phyloP scores from a whole-genome alignment of 768 basidiomycete genomes.

The Kwoniella dejecticola region DNA sequence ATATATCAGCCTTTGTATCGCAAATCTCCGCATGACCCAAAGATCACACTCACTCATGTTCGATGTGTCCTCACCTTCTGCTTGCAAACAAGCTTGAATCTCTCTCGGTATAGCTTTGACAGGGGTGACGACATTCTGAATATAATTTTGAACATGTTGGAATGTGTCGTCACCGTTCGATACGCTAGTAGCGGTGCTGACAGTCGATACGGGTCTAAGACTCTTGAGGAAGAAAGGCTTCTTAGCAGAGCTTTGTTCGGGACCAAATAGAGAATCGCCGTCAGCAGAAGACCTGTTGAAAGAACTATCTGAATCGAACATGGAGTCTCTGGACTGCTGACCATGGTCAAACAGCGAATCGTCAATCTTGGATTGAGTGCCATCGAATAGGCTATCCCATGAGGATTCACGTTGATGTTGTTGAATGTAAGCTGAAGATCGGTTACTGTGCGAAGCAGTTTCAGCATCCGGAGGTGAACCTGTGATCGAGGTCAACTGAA shows the following conservation, averaged over 20 bases:
- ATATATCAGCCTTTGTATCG: too few relatives aligned
- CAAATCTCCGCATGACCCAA: too few relatives aligned
- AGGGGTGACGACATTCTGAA: conserved; percentile 3
- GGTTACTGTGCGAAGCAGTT: background rate
- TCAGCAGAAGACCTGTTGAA: conserved; percentile 10
- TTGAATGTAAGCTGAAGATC: background rate
- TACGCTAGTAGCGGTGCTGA: conserved; percentile 25
- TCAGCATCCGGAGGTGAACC: conserved; percentile 35
- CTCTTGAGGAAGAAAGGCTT: conserved; percentile 38
- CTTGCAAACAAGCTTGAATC: conserved; percentile 18
- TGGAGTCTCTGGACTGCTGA: background rate
- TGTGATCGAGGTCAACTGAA: conserved; percentile 43
- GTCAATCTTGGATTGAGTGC: conserved; percentile 14
- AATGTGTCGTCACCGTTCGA: conserved; percentile 39
- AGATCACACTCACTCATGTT: conserved; percentile 40
- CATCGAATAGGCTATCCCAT: conserved; percentile 29
- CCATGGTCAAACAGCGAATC: conserved; percentile 27
- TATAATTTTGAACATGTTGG: conserved; percentile 25
- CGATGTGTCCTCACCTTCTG: conserved; percentile 33
- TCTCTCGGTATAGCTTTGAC: conserved; percentile 21
- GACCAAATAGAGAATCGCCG: conserved; percentile 35
- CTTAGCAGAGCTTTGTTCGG: conserved; percentile 12
- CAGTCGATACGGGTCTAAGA: conserved; percentile 33
- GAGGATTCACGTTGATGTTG: conserved; percentile 12
- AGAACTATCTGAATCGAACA: conserved; percentile 12